Percentiles rank a stretch among this genome's conserved stretches.
Conservation (phyloP, 345 rosid species). For the Eucalyptus sp. region DNA sequence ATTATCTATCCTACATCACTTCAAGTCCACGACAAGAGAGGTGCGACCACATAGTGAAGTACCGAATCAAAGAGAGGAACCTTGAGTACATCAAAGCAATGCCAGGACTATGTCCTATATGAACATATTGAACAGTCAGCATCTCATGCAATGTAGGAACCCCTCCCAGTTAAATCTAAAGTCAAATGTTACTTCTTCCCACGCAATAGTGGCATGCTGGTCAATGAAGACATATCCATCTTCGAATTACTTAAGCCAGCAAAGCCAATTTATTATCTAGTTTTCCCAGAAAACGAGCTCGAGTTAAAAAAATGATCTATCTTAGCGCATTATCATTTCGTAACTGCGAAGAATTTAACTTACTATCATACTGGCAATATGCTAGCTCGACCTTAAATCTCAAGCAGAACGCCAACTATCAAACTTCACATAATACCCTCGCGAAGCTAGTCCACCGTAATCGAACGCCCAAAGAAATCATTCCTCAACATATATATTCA, state of each 20-base stretch:
- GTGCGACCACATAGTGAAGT: background rate
- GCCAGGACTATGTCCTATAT: background rate
- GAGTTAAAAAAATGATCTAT: background rate
- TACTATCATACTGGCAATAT: background rate
- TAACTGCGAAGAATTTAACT: background rate
- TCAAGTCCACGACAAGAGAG: background rate
- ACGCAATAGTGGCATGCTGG: background rate
- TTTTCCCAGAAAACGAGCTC: background rate
- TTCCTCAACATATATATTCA: background rate
- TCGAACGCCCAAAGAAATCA: background rate
- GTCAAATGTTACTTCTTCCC: background rate
- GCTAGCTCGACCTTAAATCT: background rate
- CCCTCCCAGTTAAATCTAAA: background rate
- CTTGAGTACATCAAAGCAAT: background rate
- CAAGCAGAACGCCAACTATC: background rate
- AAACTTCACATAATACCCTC: background rate
- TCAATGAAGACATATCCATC: background rate
- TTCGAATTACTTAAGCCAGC: background rate
- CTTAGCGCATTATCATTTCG: background rate
- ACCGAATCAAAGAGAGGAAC: background rate
- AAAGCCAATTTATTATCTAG: background rate
- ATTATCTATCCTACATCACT: background rate
- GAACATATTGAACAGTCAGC: background rate
- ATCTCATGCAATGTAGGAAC: background rate
- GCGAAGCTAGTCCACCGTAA: background rate